Base-by-base conservation (phyloP, 495 filamentous ascomycete species). In the Aspergillus hancockii region DNA sequence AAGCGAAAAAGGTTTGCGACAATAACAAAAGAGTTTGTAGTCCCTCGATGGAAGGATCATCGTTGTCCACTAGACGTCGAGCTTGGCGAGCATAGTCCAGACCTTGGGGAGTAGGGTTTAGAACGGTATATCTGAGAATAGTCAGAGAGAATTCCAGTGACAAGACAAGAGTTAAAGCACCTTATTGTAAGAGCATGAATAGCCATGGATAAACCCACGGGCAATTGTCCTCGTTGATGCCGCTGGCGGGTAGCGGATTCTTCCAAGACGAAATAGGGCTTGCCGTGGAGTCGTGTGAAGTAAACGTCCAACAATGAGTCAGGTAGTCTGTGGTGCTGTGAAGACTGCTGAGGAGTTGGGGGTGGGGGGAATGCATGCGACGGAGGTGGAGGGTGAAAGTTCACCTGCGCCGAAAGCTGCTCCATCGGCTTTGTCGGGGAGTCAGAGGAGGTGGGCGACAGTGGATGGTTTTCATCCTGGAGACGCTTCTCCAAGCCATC, bases 401-500 rank as follows among this genome's bases (percentile, higher is more conserved):
- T 36, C 13, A 52, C 47, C 56, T 51, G 56, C 13, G 60, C 21
- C 18, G 52, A 23, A 36, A 55, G 58, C 30, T 34, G 75, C 7
- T 63, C 60, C 8, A 67, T 21, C n/a, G 58, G 30, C 21, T 63
- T 67, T n/a, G 59, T 50, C 0, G 65, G 65, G 30, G 65, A 67
- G 6, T 69, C 56, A 41, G 78, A 68, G 19, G 76, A 79, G 22
- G 75, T 76, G 41, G 79, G 71, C 25, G 77, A 80, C 19, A 79
- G 78, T 9, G 76, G 69, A 58, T 83, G 84, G 45, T 82, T 83
- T 59, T 83, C 79, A 59, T 90, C 86, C 67, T 91, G 90, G 47
- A 95, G 75, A 50, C 85, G 83, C 62, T 87, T 90, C 65, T 95
- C 90, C 50, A 95, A 76, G 0, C 90, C 90, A 68, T 93, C 90